These are phyloP conservation scores for Licmophora abbreviata DNA, from an alignment of 108 stramenopile genomes.

Conservation along the genomic window DNA sequence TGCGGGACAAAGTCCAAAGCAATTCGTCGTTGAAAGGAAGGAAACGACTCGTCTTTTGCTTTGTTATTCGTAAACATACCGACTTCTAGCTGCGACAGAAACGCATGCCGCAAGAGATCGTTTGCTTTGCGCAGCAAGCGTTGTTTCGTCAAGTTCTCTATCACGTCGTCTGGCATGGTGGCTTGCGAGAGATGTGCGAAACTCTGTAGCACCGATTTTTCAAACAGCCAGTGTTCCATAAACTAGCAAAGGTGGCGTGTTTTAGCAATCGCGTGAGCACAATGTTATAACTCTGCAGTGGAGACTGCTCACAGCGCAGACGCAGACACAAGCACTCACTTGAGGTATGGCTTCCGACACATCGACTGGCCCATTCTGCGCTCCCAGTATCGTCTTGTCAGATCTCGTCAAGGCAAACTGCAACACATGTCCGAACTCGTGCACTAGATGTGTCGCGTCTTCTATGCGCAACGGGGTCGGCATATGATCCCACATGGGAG, in stretches of 20 bases:
- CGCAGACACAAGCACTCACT: no score
- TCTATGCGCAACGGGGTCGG: not conserved
- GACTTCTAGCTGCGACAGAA: constrained; percentile 8
- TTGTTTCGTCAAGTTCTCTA: not conserved
- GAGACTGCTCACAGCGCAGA: no score
- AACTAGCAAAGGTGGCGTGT: constrained; percentile 5
- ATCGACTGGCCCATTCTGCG: not conserved
- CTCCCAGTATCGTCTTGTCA: not conserved
- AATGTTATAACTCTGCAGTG: no score
- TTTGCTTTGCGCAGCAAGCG: not conserved
- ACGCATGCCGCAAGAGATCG: constrained; percentile 2
- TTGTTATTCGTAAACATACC: not conserved
- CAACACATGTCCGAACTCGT: constrained; percentile 11
- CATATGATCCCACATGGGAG: constrained; percentile 11
- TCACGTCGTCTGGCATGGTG: not conserved
- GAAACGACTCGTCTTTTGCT: constrained; percentile 2
- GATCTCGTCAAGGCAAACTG: constrained; percentile 1
- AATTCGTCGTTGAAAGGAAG: constrained; percentile 3
- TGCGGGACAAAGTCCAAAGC: constrained; percentile 2
- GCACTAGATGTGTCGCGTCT: constrained; percentile 1
- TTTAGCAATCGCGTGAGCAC: no score
- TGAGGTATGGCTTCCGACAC: not conserved
- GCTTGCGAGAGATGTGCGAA: constrained; percentile 2
- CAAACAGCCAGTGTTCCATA: constrained; percentile 12
- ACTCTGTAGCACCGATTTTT: constrained; percentile 2